Evolutionary conservation across 2,329 filamentous ascomycete genomes (phyloP), one percentile per base, ranked within the genome.

Genomic region (Phyllosticta citriasiana): DNA sequence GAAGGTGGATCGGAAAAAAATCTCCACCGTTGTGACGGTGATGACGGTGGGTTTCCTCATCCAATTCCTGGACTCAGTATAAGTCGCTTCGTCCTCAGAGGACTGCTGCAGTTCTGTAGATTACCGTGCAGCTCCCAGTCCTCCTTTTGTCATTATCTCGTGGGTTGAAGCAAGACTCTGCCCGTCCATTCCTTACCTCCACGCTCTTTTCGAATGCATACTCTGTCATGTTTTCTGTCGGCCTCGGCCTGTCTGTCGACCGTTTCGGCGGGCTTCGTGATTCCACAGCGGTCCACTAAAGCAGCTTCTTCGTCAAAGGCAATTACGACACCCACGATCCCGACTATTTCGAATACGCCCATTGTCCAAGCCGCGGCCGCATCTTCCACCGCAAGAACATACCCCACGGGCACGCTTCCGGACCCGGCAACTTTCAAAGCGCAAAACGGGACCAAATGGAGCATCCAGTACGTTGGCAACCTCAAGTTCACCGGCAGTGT

Each of bases 401-500:
- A 47, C 4, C 51, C 51, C 22, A 53, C 51, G 4, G 51, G 51
- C 8, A 16, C 51, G 3, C 25, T 53, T 12, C 22, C 51, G 12
- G 51, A 53, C 51, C 51, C 51, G 9, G 51, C 19, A 53, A 53
- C 51, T 4, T 53, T 53, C 51, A 53, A 55, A 51, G 51, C 57
- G 27, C 26, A 25, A 26, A 62, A 62, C 30, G 56, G 60, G 2
- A 59, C 55, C n/a, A 52, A 53, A 19, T 62, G 56, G 61, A 25
- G 25, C 4, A 50, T 60, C 10, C 14, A 60, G 22, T 62, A 60
- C 25, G 53, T 60, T 25, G 61, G 53, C 16, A 25, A 62, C 19
- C 47, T 56, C 24, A 26, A 53, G 33, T 62, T 60, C 24, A 62
- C 52, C 27, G 57, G 40, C 12, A 9, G 50, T 4, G 51, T 62